Conservation (phyloP, 2,329 filamentous ascomycete genomes). For the Ceratocystis albifundus region DNA sequence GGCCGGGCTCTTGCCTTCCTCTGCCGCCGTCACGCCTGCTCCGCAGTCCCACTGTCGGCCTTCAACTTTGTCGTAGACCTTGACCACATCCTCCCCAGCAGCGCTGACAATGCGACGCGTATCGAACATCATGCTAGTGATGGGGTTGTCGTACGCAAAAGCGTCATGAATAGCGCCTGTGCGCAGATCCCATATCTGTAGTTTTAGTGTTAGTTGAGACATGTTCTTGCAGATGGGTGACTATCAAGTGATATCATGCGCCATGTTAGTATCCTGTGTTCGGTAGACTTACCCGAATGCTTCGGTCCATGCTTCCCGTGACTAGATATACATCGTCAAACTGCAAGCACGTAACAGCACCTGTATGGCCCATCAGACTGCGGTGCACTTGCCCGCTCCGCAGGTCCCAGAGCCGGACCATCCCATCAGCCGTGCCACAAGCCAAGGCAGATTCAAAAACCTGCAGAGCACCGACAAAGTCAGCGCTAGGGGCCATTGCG, state of each 20-base stretch:
- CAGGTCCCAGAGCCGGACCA: constrained; percentile 94
- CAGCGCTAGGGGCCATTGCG: constrained; percentile 44
- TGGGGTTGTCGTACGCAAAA: constrained; percentile 82
- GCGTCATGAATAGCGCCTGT: constrained; percentile 93
- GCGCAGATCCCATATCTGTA: constrained; percentile 92
- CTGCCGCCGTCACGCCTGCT: constrained; percentile 59
- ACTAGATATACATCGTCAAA: constrained; percentile 94
- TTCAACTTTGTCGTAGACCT: constrained; percentile 96
- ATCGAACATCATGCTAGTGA: constrained; percentile 98
- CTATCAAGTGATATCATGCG: no score
- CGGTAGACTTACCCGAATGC: constrained; percentile 67
- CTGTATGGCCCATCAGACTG: constrained; percentile 89
- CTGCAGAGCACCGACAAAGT: constrained; percentile 90
- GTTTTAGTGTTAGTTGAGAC: constrained; percentile 26
- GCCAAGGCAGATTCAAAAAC: constrained; percentile 93
- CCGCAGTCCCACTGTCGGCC: constrained; percentile 95
- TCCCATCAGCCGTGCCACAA: constrained; percentile 91
- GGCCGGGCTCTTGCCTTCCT: constrained; percentile 47
- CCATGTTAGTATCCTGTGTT: background rate
- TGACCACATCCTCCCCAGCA: constrained; percentile 84
- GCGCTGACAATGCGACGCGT: constrained; percentile 77
- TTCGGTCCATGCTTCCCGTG: constrained; percentile 83
- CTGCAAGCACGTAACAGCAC: constrained; percentile 83
- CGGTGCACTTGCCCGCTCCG: constrained; percentile 94
- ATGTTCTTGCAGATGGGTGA: background rate